Evolutionary conservation across 2,329 filamentous ascomycete species (phyloP), one percentile per base, ranked within the genome.

Genomic region (Teratosphaeria zuluensis): DNA sequence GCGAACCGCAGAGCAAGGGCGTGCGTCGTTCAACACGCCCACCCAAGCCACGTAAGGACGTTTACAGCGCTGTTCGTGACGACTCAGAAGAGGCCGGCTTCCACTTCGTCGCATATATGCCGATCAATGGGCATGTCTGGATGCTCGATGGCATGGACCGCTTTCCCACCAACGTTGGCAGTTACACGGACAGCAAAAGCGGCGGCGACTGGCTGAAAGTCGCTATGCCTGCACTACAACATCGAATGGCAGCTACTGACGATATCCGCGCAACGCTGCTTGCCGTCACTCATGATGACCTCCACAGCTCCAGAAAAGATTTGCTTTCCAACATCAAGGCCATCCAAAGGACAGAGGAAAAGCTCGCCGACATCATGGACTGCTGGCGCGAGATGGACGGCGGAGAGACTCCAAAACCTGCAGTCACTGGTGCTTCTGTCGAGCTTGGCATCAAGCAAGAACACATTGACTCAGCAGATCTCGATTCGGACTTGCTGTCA

Each of bases 101-200:
- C 69, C 92, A 97, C 70, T 97, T 94, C 72, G 87, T 95, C 63
- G 92, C 91, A 6, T 96, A 92, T 69, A 85, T 96, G 32, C 89
- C 90, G 1, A 81, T 85, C 14, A 79, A 81, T n/a, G 85, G 83
- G 2, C 78, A 83, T 58, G 82, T 96, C 14, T 96, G 90, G 90
- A 89, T 92, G 70, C 83, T 97, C 4, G 92, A 97, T 72, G 92
- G 92, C 4, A 77, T 96, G 24, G 85, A 92, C 70, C 77, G 77
- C 51, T 83, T 85, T 63, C 92, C 90, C 2, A 80, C 84, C 35
- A 81, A 79, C 58, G 77, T 91, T 58, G 86, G 86, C 74, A 71
- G 33, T 19, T 63, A 63, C 57, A 56, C 53, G 69, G 75, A 80
- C 68, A n/a, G 5, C 42, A 74, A 68, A 4, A 71, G 75, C 5